Evolutionary conservation across 2,329 filamentous ascomycete genomes (phyloP).

Genomic region (Cyphellophora europaea): DNA sequence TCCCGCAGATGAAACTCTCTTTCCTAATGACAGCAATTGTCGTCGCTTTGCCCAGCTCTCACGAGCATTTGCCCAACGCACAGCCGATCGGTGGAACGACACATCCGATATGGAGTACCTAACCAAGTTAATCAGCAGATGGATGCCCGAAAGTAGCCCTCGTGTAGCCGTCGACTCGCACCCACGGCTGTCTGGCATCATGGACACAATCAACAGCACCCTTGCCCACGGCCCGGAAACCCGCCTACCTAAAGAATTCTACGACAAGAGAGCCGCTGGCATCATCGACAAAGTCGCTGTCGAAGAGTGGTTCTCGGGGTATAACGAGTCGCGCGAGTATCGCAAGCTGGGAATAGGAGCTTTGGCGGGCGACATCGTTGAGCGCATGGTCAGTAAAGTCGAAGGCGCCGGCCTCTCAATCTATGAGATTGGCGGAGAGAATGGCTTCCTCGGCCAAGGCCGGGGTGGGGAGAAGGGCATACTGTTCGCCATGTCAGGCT

Average conservation of each 20-base stretch:
- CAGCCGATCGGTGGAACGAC: slow-evolving; percentile 64
- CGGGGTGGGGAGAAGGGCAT: slow-evolving; percentile 44
- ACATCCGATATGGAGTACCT: slow-evolving; percentile 77
- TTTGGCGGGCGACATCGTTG: slow-evolving; percentile 73
- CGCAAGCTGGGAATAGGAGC: slow-evolving; percentile 79
- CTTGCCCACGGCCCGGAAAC: slow-evolving; percentile 75
- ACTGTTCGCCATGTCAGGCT: slow-evolving; percentile 72
- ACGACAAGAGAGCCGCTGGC: slow-evolving; percentile 60
- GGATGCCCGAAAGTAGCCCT: slow-evolving; percentile 65
- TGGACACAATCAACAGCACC: slow-evolving; percentile 89
- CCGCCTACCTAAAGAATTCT: slow-evolving; percentile 74
- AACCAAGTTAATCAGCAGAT: slow-evolving; percentile 66
- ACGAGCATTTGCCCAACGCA: slow-evolving; percentile 60
- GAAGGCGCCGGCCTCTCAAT: slow-evolving; percentile 48
- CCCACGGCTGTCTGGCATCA: slow-evolving; percentile 77
- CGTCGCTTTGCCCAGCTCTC: slow-evolving; percentile 61
- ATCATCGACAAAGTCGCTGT: slow-evolving; percentile 66
- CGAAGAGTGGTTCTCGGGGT: slow-evolving; percentile 91
- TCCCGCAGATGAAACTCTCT: slow-evolving; percentile 65
- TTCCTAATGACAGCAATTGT: slow-evolving; percentile 68
- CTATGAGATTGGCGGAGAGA: slow-evolving; percentile 36
- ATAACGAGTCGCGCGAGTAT: slow-evolving; percentile 75
- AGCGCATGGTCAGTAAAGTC: slow-evolving; percentile 61
- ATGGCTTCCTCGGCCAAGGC: slow-evolving; percentile 30
- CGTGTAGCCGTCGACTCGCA: slow-evolving; percentile 73